Base-by-base conservation (phyloP, 2,329 filamentous ascomycete species). In the Aspergillus calidoustus region DNA sequence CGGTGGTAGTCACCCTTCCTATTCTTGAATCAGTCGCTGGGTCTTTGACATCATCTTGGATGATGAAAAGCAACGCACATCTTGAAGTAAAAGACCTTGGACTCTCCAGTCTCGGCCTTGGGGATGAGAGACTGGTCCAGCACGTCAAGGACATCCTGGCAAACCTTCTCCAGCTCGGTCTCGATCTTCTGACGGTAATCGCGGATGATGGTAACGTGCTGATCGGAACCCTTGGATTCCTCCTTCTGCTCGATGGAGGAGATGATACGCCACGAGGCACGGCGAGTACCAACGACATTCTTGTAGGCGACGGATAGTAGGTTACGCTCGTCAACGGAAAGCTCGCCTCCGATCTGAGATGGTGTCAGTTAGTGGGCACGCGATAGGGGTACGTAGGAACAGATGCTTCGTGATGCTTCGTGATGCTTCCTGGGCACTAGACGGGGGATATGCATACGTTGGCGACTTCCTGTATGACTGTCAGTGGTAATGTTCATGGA, bases 21-120 rank as follows among this genome's bases (percentile, higher is more conserved):
- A 71, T 78, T 69, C 67, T 68, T 61, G 69, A 25, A 72, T 93
- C 91, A 79, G 92, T 90, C 76, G 86, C 85, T 89, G 94, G 94
- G 83, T 91, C 91, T 87, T 94, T 38, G 22, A 19, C 22, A 48
- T 28, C 17, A 17, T 47, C n/a, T 48, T 31, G 15, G n/a, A 31
- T 31, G 19, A n/a, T 17, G n/a, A 15, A 30, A 17, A 55, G 50
- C 57, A 31, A 78, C 97, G 92, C 84, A 97, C 94, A 98, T 98
- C 89, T 98, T 98, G 90, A 97, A 93, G 86, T 98, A 98, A 83
- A 98, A 98, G 79, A 98, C 94, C 89, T 97, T 98, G 81, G 93
- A 97, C 87, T 98, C 94, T 84, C 94, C 94, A 71, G 92, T 91
- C 83, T 95, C 91, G 78, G 94, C 94, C 83, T 95, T 94, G 81